Base-by-base conservation (phyloP, 2,329 filamentous ascomycete genomes). In the Coniella lustricola region DNA sequence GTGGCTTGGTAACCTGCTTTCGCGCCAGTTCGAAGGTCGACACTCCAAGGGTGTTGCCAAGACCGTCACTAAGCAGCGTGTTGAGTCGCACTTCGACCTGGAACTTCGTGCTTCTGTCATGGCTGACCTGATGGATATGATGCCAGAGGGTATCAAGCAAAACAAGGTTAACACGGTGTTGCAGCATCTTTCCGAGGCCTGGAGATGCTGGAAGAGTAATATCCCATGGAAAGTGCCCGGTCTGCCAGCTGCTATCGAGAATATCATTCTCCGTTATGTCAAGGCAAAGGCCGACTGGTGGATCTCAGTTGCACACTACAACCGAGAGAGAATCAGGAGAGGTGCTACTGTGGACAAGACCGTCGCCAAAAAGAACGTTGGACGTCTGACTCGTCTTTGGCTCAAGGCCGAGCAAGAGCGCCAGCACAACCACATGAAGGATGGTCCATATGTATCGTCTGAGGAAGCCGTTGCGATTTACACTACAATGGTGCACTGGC, bases 271-370 rank as follows among this genome's bases (percentile, higher is more conserved):
- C 54, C 87, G 93, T 61, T 98, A 98, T 60, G 94, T 98, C 59
- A 98, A 98, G 75, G 91, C 90, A 57, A 98, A 98, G 75, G 93
- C 93, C 16, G 93, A 98, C 65, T 98, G 93, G 94, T 98, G 93
- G 93, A 91, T 98, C 53, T 97, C 90, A 18, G 94, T 98, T 29
- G 93, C 93, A 10, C 93, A 98, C 64, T 98, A 98, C 73, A 98
- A 98, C 64, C 86, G 93, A 60, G 93, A 98, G 72, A 86, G 93
- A 65, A 98, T 98, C 61, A 82, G 93, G 58, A 81, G 93, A 66
- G 94, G 93, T 62, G 94, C 93, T 2, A 98, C 93, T 2, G 93
- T 98, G 12, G 93, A 98, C 66, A 98, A 98, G 74, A 98, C 93
- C 3, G 94, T 98, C 21, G 93, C 93, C 3, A 98, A 98, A 80